Evolutionary conservation across 1,284 basidiomycete genomes (phyloP).

Genomic region (Mrakiaceae sp.): DNA sequence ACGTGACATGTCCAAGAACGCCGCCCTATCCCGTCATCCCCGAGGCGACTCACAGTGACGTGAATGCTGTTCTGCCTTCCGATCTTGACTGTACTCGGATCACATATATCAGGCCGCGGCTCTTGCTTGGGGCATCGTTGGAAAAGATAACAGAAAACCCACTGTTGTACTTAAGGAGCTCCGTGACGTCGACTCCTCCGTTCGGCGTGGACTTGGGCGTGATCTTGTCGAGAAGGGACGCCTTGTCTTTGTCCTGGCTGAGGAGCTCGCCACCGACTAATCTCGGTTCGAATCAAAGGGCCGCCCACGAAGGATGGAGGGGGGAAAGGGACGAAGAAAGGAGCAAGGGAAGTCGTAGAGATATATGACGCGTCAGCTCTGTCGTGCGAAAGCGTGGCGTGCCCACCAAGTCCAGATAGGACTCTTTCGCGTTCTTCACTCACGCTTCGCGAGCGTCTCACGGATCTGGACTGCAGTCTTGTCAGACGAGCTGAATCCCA

Average conservation of each 20-base stretch:
- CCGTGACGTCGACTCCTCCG: constrained; percentile 61
- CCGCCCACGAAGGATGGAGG: no score
- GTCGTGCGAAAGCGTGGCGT: no score
- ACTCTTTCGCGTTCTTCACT: constrained; percentile 8
- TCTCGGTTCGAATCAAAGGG: not conserved
- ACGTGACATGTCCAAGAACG: not conserved
- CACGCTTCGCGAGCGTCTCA: constrained; percentile 50
- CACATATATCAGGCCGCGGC: constrained; percentile 29
- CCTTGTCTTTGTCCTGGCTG: constrained; percentile 38
- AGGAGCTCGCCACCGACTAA: constrained; percentile 5
- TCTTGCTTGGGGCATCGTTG: not conserved
- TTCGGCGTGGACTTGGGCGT: constrained; percentile 53
- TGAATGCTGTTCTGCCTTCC: constrained; percentile 85
- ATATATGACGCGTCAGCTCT: not conserved
- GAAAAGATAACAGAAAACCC: not conserved
- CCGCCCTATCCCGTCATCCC: not conserved
- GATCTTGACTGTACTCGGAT: constrained; percentile 49
- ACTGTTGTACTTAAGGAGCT: constrained; percentile 68
- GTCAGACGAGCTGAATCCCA: no score
- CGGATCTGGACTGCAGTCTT: constrained; percentile 47
- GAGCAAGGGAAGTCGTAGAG: not conserved
- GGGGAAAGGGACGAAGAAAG: not conserved
- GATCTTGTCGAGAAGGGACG: constrained; percentile 42
- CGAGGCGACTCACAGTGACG: constrained; percentile 46
- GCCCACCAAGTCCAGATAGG: no score